Conservation (phyloP, 2,329 filamentous ascomycete genomes). For the Balansia obtecta region DNA sequence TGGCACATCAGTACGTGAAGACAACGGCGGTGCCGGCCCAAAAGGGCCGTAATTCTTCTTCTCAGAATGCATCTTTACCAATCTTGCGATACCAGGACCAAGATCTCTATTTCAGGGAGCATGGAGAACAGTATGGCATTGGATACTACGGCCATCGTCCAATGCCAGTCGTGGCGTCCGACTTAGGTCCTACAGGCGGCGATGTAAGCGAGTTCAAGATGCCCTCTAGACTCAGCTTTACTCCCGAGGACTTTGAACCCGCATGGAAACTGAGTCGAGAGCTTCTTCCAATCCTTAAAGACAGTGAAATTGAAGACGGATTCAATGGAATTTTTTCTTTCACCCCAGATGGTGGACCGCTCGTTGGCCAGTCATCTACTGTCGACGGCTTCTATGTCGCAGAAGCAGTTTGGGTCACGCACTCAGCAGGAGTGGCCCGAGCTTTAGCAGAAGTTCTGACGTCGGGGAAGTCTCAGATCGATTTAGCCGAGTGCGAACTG, state of each 20-base stretch:
- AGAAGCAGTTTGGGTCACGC: constrained; percentile 55
- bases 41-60: constrained; percentile 21
- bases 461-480: constrained; percentile 39
- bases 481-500: constrained; percentile 46
- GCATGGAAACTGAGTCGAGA: constrained; percentile 45
- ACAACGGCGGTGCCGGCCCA: constrained; percentile 37
- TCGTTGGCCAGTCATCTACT: constrained; percentile 44
- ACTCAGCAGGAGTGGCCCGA: constrained; percentile 49
- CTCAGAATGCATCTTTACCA: constrained; percentile 40
- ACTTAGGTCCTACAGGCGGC: constrained; percentile 38
- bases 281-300: constrained; percentile 37
- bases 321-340: constrained; percentile 58
- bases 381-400: constrained; percentile 52
- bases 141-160: constrained; percentile 52
- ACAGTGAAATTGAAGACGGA: constrained; percentile 41
- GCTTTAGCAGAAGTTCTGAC: constrained; percentile 48
- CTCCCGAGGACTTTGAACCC: constrained; percentile 44
- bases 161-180: constrained; percentile 44
- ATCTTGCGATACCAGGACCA: constrained; percentile 52
- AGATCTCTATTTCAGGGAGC: constrained; percentile 53
- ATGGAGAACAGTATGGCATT: constrained; percentile 49
- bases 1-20: constrained; percentile 53
- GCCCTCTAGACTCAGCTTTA: constrained; percentile 51
- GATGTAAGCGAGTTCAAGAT: constrained; percentile 46
- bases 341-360: constrained; percentile 48